Percentiles rank a stretch among this genome's conserved stretches.
phyloP scores from a whole-genome alignment of 495 filamentous ascomycete genomes.

The Pyrenopolyporus hunteri region DNA sequence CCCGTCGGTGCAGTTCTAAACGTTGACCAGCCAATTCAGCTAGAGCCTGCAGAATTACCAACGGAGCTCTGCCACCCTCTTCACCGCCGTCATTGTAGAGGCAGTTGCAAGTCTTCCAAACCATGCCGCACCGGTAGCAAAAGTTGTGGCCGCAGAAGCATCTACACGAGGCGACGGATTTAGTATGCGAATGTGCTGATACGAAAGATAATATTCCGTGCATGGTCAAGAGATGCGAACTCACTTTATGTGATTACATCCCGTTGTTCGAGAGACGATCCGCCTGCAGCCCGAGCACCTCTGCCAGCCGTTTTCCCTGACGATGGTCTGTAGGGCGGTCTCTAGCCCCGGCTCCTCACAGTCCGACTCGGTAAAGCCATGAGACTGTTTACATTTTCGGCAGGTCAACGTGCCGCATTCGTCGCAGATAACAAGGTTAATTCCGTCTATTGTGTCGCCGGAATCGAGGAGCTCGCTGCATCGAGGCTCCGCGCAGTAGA shows the following conservation, averaged over 20 bases:
- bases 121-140: conserved; percentile 1
- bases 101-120: conserved; percentile 5
- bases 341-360: background rate
- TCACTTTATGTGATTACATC: conserved; percentile 18
- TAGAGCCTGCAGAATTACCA: background rate
- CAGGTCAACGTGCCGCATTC: conserved; percentile 14
- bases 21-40: background rate
- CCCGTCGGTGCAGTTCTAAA: background rate
- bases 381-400: conserved; percentile 4
- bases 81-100: background rate
- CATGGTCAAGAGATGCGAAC: background rate
- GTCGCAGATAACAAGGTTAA: background rate
- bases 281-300: conserved; percentile 3
- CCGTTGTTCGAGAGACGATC: background rate
- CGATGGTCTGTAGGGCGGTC: background rate
- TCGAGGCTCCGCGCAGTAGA: conserved; percentile 5
- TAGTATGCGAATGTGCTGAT: background rate
- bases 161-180: background rate
- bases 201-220: background rate
- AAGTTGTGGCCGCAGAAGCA: conserved; percentile 10
- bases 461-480: conserved; percentile 6
- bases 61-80: background rate
- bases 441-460: background rate
- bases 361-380: background rate
- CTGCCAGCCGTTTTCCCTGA: background rate